These are phyloP conservation scores for Colletotrichum kahawae DNA, from an alignment of 2,329 filamentous ascomycete species.

Conservation along the genomic window DNA sequence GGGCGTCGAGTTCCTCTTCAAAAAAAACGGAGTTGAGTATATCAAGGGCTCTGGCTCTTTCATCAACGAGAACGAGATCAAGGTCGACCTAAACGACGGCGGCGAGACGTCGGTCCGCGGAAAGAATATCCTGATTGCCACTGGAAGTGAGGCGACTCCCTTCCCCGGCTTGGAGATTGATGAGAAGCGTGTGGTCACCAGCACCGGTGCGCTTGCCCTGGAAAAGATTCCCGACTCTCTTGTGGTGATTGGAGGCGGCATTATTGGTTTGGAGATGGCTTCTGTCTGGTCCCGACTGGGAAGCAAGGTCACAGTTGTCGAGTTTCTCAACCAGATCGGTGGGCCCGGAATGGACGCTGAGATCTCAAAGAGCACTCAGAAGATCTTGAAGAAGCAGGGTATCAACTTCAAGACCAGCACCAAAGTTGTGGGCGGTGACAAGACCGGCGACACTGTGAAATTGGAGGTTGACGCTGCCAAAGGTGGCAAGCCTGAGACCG, in stretches of 20 bases:
- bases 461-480: slow-evolving; percentile 90
- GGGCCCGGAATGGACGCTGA: slow-evolving; percentile 97
- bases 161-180: slow-evolving; percentile 97
- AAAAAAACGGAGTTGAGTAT: slow-evolving; percentile 99
- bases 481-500: slow-evolving; percentile 92
- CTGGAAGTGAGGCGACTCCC: slow-evolving; percentile 91
- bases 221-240: slow-evolving; percentile 93
- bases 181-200: slow-evolving; percentile 96
- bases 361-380: slow-evolving; percentile 89
- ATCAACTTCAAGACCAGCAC: slow-evolving; percentile 98
- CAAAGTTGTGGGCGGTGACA: slow-evolving; percentile 89
- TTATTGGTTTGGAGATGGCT: slow-evolving; percentile 98
- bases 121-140: slow-evolving; percentile 99
- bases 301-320: slow-evolving; percentile 93
- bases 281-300: slow-evolving; percentile 97
- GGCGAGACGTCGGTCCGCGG: slow-evolving; percentile 85
- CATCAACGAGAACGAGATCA: slow-evolving; percentile 87
- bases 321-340: slow-evolving; percentile 95
- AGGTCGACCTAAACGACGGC: slow-evolving; percentile 88
- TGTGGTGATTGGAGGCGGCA: slow-evolving; percentile 97
- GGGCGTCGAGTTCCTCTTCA: slow-evolving; percentile 96
- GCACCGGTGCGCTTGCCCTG: slow-evolving; percentile 90
- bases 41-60: slow-evolving; percentile 92
- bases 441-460: slow-evolving; percentile 76
- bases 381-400: slow-evolving; percentile 94